phyloP scores from a whole-genome alignment of 2,329 filamentous ascomycete species.

The Trichoderma atrobrunneum region DNA sequence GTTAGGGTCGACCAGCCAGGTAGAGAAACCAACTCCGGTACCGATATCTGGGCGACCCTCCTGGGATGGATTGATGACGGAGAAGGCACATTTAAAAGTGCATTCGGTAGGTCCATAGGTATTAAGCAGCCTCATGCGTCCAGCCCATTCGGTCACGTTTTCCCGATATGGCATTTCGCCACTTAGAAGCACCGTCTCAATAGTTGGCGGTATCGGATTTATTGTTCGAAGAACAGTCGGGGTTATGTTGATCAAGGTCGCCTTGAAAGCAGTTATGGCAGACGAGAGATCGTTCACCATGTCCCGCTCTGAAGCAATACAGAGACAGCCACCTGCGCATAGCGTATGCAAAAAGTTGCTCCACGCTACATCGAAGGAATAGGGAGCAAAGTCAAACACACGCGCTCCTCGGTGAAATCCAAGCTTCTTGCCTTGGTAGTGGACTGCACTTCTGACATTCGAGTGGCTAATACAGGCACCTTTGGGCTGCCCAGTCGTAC shows the following conservation, averaged over 20 bases:
- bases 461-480: constrained; percentile 25
- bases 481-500: constrained; percentile 26
- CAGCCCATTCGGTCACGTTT: constrained; percentile 7
- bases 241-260: constrained; percentile 8
- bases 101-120: constrained; percentile 16
- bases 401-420: constrained; percentile 22
- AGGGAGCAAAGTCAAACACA: constrained; percentile 27
- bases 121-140: constrained; percentile 4
- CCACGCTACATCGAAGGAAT: constrained; percentile 24
- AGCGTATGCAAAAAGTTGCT: constrained; percentile 24
- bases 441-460: constrained; percentile 21
- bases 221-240: background rate
- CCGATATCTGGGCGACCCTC: background rate
- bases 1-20: constrained; percentile 19
- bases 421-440: constrained; percentile 21
- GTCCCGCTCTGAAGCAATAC: constrained; percentile 22
- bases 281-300: background rate
- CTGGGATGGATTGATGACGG: background rate
- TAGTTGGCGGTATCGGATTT: background rate
- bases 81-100: background rate
- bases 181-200: constrained; percentile 1
- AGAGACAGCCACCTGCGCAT: constrained; percentile 23
- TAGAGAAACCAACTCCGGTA: constrained; percentile 9
- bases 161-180: constrained; percentile 8
- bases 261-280: background rate